Base-by-base conservation (phyloP, 352 stramenopile species). In the Phytophthora chlamydospora region DNA sequence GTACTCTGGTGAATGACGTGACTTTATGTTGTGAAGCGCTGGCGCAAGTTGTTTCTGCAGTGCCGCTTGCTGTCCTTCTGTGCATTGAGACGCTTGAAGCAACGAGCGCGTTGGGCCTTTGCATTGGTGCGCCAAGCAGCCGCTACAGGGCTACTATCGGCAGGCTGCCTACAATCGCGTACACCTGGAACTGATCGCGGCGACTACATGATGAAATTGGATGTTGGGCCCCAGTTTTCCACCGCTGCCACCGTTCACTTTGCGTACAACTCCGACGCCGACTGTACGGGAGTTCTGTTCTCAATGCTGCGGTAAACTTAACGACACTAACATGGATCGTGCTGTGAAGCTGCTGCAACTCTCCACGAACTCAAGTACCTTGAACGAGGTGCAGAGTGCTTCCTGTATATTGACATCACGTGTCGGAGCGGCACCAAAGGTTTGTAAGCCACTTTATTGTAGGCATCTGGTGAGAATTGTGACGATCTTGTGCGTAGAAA, bases 351-450 rank as follows among this genome's bases (percentile, higher is more conserved):
- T 52, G 78, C 80, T 2, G 66, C 78, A 4, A 87, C 83, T 3
- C 69, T 92, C 4, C 76, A 92, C 45, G 80, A 90, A 32, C 66
- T 92, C 8, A 88, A 88, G 54, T 92, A 90, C 39, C 67, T 89
- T 8, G 76, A 90, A 39, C 75, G 79, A 12, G 83, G 74, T 0
- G 83, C 83, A 21, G 79, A 92, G 39, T 92, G 83, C 43, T 92
- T 90, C 36, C 6, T 82, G 8, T 90, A 85, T 35, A 3, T 90
- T 6, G 83, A 92, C 58, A 46, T 92, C 6, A 38, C 72, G 12
- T 89, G 77, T 43, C 74, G 71, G 29, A 75, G 48, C 27, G 73
- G 83, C 36, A 79, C 75, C 1, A 78, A 80, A 76, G 78, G 82
- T 91, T 41, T 4, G 60, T 73, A n/a, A 12, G 12, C 19, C n/a